Evolutionary conservation across 768 basidiomycete genomes (phyloP), one percentile per base, ranked within the genome.

Genomic region (Suillus spraguei): DNA sequence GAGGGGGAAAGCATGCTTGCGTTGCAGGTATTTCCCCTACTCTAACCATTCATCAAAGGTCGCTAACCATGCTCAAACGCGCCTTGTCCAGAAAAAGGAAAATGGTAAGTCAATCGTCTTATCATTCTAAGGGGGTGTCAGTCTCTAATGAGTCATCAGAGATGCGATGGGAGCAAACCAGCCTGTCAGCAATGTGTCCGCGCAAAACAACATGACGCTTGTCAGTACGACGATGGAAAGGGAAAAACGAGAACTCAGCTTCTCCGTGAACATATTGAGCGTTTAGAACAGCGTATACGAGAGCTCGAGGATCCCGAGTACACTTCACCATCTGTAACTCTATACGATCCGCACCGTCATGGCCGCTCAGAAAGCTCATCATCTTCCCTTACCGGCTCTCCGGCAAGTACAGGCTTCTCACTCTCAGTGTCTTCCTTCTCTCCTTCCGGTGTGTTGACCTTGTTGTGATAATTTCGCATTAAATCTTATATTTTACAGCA

Each of bases 171-270:
- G 65, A 70, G 70, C 53, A 92, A 90, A 72, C 91, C 91, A 35
- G 83, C 89, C 14, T 93, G 91, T 65, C 88, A 89, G 66, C 91
- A 93, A 71, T 93, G 91, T 70, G 78, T 80, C 35, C 86, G 88
- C 60, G 90, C 90, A 49, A 92, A 92, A 82, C 92, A 91, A 72
- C 79, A 78, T 59, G 89, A 91, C 3, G 79, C 73, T 13, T 93
- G 91, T 74, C 89, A 90, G 69, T 93, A 92, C 72, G 91, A 93
- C 68, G 91, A 93, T 75, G 91, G 91, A 32, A 91, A 89, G 78
- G 89, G 89, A 56, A 92, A 92, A 79, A 92, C 90, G 52, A 82
- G 90, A 65, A 92, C 91, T 0, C 91, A 92, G 69, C 73, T 92
- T 58, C 82, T 93, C 63, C 87, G 90, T 62, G 91, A 93, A 72